Evolutionary conservation across 1,284 basidiomycete genomes (phyloP).

Genomic region (Naganishia sp.): DNA sequence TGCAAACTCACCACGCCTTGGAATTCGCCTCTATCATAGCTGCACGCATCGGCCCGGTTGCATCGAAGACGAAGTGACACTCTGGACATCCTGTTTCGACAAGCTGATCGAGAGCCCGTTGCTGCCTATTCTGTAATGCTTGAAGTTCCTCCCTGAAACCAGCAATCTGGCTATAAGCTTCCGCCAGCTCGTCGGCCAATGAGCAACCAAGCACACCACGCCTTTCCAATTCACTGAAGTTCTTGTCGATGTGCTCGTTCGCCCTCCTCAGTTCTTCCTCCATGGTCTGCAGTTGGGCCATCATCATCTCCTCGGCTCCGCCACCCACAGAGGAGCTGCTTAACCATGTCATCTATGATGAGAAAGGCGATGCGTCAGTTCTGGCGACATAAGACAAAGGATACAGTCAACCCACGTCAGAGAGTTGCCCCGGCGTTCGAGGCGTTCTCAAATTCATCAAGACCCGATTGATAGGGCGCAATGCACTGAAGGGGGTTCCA

Average conservation of each 20-base stretch:
- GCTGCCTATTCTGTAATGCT: not conserved
- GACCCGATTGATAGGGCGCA: slow-evolving; percentile 15
- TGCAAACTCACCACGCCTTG: not conserved
- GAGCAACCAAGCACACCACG: slow-evolving; percentile 52
- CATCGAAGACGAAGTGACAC: slow-evolving; percentile 40
- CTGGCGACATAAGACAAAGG: no score
- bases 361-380: not conserved
- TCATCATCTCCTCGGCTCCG: slow-evolving; percentile 47
- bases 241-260: slow-evolving; percentile 55
- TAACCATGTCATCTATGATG: slow-evolving; percentile 48
- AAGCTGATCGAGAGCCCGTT: slow-evolving; percentile 12
- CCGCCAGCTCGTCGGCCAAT: slow-evolving; percentile 53
- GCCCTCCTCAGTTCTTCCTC: slow-evolving; percentile 52
- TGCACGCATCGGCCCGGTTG: slow-evolving; percentile 32
- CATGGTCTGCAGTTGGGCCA: slow-evolving; percentile 55
- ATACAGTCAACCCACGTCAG: slow-evolving; percentile 42
- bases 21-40: not conserved
- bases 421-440: slow-evolving; percentile 48
- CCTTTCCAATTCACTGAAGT: slow-evolving; percentile 54
- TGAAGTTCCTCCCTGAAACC: slow-evolving; percentile 51
- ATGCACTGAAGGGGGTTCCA: slow-evolving; percentile 5
- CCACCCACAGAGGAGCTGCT: slow-evolving; percentile 45
- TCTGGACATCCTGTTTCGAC: slow-evolving; percentile 38
- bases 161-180: slow-evolving; percentile 47
- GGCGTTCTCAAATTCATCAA: slow-evolving; percentile 38